A percentile compares a stretch with the other conserved stretches of the same genome.
phyloP scores from a whole-genome alignment of 495 filamentous ascomycete species.

The Ascobolus immersus region DNA sequence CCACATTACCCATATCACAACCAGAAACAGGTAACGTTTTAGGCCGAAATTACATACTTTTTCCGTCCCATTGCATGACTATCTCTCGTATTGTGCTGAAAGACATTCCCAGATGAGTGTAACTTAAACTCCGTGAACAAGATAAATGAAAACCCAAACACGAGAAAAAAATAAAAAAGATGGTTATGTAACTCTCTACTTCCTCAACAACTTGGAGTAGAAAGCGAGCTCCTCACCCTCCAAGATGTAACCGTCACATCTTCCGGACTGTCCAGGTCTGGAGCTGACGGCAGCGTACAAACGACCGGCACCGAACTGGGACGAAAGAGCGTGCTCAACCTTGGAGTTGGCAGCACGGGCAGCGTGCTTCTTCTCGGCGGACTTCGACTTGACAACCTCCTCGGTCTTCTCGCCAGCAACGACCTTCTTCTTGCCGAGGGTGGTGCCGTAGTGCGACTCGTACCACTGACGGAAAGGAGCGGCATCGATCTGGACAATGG shows the following conservation, averaged over 20 bases:
- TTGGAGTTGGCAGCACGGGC: slow-evolving; percentile 67
- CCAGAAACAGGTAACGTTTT: too few relatives aligned
- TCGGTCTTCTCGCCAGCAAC: slow-evolving; percentile 36
- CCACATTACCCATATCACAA: too few relatives aligned
- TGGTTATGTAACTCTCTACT: slow-evolving; percentile 43
- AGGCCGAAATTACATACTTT: too few relatives aligned
- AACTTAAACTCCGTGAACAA: too few relatives aligned
- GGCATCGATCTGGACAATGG: slow-evolving; percentile 95
- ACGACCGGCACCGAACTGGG: slow-evolving; percentile 96
- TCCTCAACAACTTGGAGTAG: slow-evolving; percentile 96
- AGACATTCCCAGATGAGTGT: too few relatives aligned
- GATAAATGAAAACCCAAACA: slow-evolving; percentile 11
- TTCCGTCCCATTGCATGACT: too few relatives aligned
- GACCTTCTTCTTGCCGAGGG: slow-evolving; percentile 73
- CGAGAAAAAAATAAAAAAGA: slow-evolving; percentile 6
- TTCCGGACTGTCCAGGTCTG: slow-evolving; percentile 87
- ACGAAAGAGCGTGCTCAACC: slow-evolving; percentile 76
- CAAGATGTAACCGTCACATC: slow-evolving; percentile 87
- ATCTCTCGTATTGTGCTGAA: too few relatives aligned
- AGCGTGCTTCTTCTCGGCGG: slow-evolving; percentile 85
- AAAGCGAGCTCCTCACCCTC: slow-evolving; percentile 98
- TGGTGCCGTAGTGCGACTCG: slow-evolving; percentile 91
- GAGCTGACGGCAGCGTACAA: slow-evolving; percentile 76
- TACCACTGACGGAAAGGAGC: slow-evolving; percentile 99
- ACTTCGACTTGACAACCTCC: slow-evolving; percentile 31